These are phyloP conservation scores for Ensete ventricosum DNA, from an alignment of 176 grass and related monocot species.

Conservation along the genomic window DNA sequence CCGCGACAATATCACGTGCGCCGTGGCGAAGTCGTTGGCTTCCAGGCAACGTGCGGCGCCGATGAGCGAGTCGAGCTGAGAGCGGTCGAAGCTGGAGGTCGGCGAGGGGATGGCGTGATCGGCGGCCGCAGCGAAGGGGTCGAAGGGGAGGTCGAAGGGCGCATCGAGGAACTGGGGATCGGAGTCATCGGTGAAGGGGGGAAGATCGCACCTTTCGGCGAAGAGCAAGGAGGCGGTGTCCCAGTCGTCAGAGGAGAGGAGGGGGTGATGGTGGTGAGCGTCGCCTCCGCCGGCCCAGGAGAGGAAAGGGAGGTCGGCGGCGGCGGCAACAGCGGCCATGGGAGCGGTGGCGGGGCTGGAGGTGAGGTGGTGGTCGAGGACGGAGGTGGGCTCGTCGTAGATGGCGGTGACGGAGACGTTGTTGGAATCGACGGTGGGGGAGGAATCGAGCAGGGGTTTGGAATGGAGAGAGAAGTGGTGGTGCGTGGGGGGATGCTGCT, in stretches of 20 bases:
- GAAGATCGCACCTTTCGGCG: slow-evolving; percentile 28
- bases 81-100: slow-evolving; percentile 19
- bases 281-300: slow-evolving; percentile 4
- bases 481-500: neutral
- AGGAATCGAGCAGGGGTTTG: neutral
- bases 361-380: slow-evolving; percentile 46
- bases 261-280: slow-evolving; percentile 10
- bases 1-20: slow-evolving; percentile 32
- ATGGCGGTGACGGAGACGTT: slow-evolving; percentile 14
- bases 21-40: slow-evolving; percentile 27
- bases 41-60: slow-evolving; percentile 34
- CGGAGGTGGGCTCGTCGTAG: slow-evolving; percentile 49
- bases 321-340: neutral
- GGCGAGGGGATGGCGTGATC: neutral
- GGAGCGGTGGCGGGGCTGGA: slow-evolving; percentile 34
- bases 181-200: slow-evolving; percentile 20
- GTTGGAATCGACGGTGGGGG: slow-evolving; percentile 16
- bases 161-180: slow-evolving; percentile 23
- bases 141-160: slow-evolving; percentile 24
- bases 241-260: slow-evolving; percentile 30
- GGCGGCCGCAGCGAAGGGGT: neutral
- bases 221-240: slow-evolving; percentile 41
- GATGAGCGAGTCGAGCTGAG: slow-evolving; percentile 32
- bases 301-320: neutral
- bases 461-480: neutral